Evolutionary conservation across 2,329 filamentous ascomycete genomes (phyloP), one percentile per base, ranked within the genome.

Genomic region (Nothophoma quercina): DNA sequence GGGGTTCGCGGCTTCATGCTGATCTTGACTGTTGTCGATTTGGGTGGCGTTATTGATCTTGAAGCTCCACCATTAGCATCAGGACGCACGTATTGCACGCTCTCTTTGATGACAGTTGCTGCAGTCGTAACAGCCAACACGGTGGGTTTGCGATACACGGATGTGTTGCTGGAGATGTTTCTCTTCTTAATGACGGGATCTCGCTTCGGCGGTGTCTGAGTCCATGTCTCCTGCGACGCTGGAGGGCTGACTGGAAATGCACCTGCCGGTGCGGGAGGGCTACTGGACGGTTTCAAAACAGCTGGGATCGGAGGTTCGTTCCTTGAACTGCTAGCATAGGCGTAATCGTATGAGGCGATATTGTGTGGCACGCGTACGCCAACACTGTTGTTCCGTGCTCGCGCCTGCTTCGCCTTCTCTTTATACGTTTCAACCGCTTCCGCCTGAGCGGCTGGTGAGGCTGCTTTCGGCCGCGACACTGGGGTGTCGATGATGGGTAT

Each of bases 361-460:
- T 64, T 64, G 1, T 56, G 55, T 1, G 69, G 63, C 2, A 69
- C 60, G 15, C 58, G 45, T 7, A 69, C 59, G 2, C 66, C 64
- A 34, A 65, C 45, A 16, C 48, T 60, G 19, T 69, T 56, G 18
- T 71, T 65, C 8, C 55, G 55, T 25, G 65, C 60, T 9, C 63
- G 50, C 5, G 63, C 64, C 22, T 65, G 52, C 7, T 63, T 41
- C 2, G 65, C 68, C 33, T 70, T 72, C 30, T 65, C 43, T 44
- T 62, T 59, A 33, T 71, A 72, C 3, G 63, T 67, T 13, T 56
- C 62, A 26, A 64, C 67, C 15, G 69, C 68, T 47, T 69, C 67
- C 2, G 58, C 58, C 40, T 69, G 66, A 4, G 64, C 66, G 2
- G 59, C 57, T 4, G 62, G 59, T 8, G 55, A 53, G 1, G 50